Percentiles rank a stretch among this genome's conserved stretches.
These are phyloP conservation scores for Cryphonectria nitschkei DNA, from an alignment of 2,329 filamentous ascomycete species.

Conservation along the genomic window DNA sequence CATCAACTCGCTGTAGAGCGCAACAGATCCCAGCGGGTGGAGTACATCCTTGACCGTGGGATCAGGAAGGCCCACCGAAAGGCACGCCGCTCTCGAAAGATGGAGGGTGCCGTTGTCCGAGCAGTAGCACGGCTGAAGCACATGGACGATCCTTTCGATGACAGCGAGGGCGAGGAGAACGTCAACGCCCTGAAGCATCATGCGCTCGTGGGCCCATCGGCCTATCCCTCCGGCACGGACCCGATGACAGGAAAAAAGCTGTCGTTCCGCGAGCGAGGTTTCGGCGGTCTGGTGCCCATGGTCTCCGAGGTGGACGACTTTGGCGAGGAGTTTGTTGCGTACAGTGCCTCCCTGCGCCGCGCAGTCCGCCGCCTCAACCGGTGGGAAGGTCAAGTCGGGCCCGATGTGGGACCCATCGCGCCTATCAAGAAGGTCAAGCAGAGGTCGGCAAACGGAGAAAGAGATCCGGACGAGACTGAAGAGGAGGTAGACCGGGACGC, in stretches of 20 bases:
- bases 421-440: constrained; percentile 47
- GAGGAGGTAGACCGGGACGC: constrained; percentile 40
- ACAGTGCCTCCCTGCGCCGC: constrained; percentile 68
- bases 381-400: constrained; percentile 62
- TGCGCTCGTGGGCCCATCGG: constrained; percentile 30
- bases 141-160: constrained; percentile 59
- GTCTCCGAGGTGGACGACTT: constrained; percentile 70
- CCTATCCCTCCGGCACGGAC: constrained; percentile 26
- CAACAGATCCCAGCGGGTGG: constrained; percentile 78
- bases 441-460: constrained; percentile 34
- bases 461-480: constrained; percentile 40
- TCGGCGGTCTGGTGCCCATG: constrained; percentile 67
- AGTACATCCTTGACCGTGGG: constrained; percentile 78
- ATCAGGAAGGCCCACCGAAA: constrained; percentile 68
- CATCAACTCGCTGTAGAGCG: constrained; percentile 82
- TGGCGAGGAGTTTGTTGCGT: constrained; percentile 72
- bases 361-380: constrained; percentile 67
- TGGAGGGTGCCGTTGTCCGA: constrained; percentile 68
- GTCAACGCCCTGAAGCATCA: constrained; percentile 38
- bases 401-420: constrained; percentile 50
- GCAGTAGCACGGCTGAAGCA: constrained; percentile 66
- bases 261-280: constrained; percentile 58
- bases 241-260: constrained; percentile 32
- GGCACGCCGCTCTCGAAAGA: constrained; percentile 54
- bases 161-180: constrained; percentile 64